These are phyloP conservation scores for Naganishia kalamii DNA, from an alignment of 768 basidiomycete genomes.

Conservation along the genomic window DNA sequence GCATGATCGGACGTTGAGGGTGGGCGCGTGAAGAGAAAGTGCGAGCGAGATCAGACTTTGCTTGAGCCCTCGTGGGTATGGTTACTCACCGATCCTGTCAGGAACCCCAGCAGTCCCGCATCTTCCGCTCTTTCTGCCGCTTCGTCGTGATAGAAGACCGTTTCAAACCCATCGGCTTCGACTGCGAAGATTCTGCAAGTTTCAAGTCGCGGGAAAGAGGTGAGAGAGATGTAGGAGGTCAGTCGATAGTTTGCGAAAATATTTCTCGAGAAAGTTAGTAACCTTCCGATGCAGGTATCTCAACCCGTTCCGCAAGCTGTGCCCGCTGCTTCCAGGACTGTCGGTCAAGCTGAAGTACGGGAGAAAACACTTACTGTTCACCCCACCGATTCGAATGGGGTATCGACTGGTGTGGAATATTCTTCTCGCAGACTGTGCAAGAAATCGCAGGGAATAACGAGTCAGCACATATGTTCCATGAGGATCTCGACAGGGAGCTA, in stretches of 20 bases:
- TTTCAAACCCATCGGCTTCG: slow-evolving; percentile 40
- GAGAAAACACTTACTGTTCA: slow-evolving; percentile 31
- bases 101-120: slow-evolving; percentile 39
- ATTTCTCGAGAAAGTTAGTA: too few species aligned
- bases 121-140: slow-evolving; percentile 33
- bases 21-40: background rate
- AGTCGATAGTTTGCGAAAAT: background rate
- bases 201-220: background rate
- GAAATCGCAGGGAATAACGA: background rate
- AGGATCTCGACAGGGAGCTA: background rate
- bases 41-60: background rate
- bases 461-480: slow-evolving; percentile 1
- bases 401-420: slow-evolving; percentile 35
- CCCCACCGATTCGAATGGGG: slow-evolving; percentile 39
- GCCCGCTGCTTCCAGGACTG: too few species aligned
- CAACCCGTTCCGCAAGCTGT: too few species aligned
- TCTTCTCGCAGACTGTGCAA: slow-evolving; percentile 33
- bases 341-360: background rate
- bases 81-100: slow-evolving; percentile 39
- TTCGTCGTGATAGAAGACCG: slow-evolving; percentile 41
- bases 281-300: too few species aligned
- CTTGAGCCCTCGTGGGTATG: background rate
- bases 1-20: background rate
- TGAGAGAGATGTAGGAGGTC: background rate
- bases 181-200: slow-evolving; percentile 40